Evolutionary conservation across 176 grass and related monocot genomes (phyloP).

Genomic region (Eleusine indica): DNA sequence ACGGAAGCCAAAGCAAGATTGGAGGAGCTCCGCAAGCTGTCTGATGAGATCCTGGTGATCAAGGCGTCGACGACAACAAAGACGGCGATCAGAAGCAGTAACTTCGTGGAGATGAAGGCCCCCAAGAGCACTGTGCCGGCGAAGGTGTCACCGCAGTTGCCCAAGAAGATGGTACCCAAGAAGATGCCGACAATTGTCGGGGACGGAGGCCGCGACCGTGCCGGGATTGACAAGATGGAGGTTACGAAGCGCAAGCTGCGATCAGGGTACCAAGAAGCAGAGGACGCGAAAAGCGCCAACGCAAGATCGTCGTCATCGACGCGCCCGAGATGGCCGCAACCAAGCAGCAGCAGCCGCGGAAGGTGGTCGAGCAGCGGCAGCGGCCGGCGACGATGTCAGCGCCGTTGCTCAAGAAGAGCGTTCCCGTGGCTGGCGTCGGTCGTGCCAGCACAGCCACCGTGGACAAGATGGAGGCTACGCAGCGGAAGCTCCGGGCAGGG

Average conservation of each 20-base stretch:
- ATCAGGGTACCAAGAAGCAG: background rate
- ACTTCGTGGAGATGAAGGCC: no score
- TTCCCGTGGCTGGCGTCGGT: no score
- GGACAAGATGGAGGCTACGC: background rate
- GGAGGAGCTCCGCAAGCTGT: background rate
- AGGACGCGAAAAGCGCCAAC: background rate
- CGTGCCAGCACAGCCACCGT: background rate
- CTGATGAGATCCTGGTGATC: background rate
- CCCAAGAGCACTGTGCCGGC: no score
- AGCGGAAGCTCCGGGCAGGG: background rate
- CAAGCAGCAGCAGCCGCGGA: background rate
- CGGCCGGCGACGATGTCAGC: no score
- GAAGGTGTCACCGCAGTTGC: no score
- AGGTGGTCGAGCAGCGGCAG: background rate
- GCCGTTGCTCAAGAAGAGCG: background rate
- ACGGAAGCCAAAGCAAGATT: background rate
- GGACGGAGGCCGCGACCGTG: no score
- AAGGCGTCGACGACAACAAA: no score
- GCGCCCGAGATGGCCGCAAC: background rate
- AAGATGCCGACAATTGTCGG: background rate
- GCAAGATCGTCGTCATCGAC: background rate
- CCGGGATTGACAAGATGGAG: background rate
- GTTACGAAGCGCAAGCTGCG: background rate
- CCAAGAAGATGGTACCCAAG: background rate
- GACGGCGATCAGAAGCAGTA: no score